These are phyloP conservation scores for Primulina huaijiensis DNA, from an alignment of 257 asterid species.

Conservation along the genomic window DNA sequence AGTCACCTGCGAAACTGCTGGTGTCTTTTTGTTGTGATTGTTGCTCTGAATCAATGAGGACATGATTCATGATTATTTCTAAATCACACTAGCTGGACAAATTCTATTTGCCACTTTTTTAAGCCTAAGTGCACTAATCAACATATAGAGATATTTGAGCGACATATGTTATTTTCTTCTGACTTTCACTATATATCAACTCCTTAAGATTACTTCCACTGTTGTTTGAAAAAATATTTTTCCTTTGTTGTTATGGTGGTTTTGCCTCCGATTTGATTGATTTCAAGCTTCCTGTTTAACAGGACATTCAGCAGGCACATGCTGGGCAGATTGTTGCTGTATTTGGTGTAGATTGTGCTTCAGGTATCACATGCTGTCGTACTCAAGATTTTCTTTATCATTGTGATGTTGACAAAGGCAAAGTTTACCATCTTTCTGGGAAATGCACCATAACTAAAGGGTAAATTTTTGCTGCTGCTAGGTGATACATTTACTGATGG, in stretches of 20 bases:
- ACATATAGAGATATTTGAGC: slow-evolving; percentile 6
- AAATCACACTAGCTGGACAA: not conserved
- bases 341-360: slow-evolving; percentile 96
- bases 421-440: slow-evolving; percentile 19
- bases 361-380: slow-evolving; percentile 51
- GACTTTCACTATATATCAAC: slow-evolving; percentile 2
- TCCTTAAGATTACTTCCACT: slow-evolving; percentile 1
- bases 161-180: slow-evolving; percentile 8
- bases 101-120: not conserved
- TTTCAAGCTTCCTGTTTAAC: slow-evolving; percentile 23
- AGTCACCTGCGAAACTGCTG: slow-evolving; percentile 23
- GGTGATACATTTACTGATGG: slow-evolving; percentile 99
- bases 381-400: not conserved
- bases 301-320: slow-evolving; percentile 99
- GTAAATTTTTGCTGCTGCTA: slow-evolving; percentile 27
- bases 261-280: slow-evolving; percentile 8
- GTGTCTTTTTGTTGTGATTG: slow-evolving; percentile 16
- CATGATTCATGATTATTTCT: slow-evolving; percentile 8
- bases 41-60: slow-evolving; percentile 20
- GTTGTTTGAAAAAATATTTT: not conserved
- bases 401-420: not conserved
- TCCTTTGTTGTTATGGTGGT: slow-evolving; percentile 6
- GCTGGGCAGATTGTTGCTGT: slow-evolving; percentile 99
- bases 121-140: not conserved
- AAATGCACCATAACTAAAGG: not conserved